phyloP scores from a whole-genome alignment of 106 monocot species.

The Apostasia shenzhenica region DNA sequence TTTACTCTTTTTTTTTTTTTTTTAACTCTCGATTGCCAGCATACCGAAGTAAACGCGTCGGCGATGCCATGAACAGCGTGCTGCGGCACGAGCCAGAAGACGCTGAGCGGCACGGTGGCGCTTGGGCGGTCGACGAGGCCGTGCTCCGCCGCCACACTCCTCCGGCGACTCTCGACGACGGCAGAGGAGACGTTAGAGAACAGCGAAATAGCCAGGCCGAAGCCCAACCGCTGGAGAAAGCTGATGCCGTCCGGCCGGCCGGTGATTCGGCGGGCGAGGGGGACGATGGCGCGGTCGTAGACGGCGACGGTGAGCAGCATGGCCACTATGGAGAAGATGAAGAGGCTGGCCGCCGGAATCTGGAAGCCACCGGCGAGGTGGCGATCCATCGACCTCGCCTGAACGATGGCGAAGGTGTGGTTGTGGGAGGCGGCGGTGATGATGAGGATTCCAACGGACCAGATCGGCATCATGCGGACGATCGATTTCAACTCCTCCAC shows the following conservation, averaged over 20 bases:
- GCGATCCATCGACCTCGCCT: slow-evolving; percentile 57
- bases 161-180: slow-evolving; percentile 32
- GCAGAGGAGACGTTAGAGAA: slow-evolving; percentile 26
- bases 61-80: slow-evolving; percentile 32
- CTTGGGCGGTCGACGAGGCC: slow-evolving; percentile 23
- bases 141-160: slow-evolving; percentile 11
- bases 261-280: slow-evolving; percentile 43
- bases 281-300: slow-evolving; percentile 49
- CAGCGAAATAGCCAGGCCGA: slow-evolving; percentile 38
- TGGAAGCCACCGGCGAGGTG: slow-evolving; percentile 33
- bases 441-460: slow-evolving; percentile 37
- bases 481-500: slow-evolving; percentile 63
- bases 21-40: no score
- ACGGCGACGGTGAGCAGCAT: slow-evolving; percentile 37
- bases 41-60: slow-evolving; percentile 33
- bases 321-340: slow-evolving; percentile 32
- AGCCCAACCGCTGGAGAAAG: slow-evolving; percentile 49
- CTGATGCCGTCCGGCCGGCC: slow-evolving; percentile 34
- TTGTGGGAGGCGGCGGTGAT: slow-evolving; percentile 42
- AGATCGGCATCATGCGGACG: slow-evolving; percentile 50
- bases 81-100: slow-evolving; percentile 61
- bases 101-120: slow-evolving; percentile 20
- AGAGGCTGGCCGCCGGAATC: slow-evolving; percentile 44
- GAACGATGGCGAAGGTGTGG: slow-evolving; percentile 43
- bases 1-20: no score